These are phyloP conservation scores for Arachnomyces sp. DNA, from an alignment of 2,329 filamentous ascomycete genomes.

Conservation along the genomic window DNA sequence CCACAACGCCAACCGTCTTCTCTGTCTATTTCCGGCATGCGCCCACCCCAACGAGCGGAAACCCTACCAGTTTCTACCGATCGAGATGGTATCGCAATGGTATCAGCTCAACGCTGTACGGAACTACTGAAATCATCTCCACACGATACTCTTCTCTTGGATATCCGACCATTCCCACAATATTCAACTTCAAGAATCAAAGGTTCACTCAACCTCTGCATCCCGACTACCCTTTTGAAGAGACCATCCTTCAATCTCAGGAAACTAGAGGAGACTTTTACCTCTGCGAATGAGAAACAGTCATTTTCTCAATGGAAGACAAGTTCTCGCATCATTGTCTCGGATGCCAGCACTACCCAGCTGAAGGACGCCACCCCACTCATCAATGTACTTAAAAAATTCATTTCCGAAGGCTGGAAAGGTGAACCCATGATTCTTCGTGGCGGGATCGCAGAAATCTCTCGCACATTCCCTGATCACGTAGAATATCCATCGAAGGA, in stretches of 20 bases:
- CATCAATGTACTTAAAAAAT: constrained; percentile 88
- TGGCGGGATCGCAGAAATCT: constrained; percentile 74
- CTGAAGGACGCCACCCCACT: constrained; percentile 73
- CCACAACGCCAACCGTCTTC: neutral
- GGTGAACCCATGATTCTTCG: constrained; percentile 68
- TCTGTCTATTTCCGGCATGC: constrained; percentile 1
- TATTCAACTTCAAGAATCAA: constrained; percentile 67
- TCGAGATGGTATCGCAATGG: constrained; percentile 40
- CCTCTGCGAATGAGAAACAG: constrained; percentile 58
- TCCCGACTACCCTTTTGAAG: constrained; percentile 89
- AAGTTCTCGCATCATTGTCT: constrained; percentile 73
- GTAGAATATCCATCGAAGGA: constrained; percentile 44
- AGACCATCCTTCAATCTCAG: constrained; percentile 81
- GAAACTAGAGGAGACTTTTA: constrained; percentile 82
- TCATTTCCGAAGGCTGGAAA: constrained; percentile 71
- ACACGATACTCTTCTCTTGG: constrained; percentile 63
- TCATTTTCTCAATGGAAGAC: constrained; percentile 71
- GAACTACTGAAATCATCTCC: constrained; percentile 47
- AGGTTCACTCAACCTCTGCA: constrained; percentile 84
- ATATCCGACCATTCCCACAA: constrained; percentile 79
- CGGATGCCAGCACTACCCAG: constrained; percentile 70
- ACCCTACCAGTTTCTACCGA: constrained; percentile 49
- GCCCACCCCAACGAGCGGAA: constrained; percentile 33
- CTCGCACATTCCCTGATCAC: constrained; percentile 56
- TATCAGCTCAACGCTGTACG: constrained; percentile 49